Percentiles rank a stretch among this genome's conserved stretches.
phyloP scores from a whole-genome alignment of 1,284 basidiomycete genomes.

The Xerocomus nothofagi region DNA sequence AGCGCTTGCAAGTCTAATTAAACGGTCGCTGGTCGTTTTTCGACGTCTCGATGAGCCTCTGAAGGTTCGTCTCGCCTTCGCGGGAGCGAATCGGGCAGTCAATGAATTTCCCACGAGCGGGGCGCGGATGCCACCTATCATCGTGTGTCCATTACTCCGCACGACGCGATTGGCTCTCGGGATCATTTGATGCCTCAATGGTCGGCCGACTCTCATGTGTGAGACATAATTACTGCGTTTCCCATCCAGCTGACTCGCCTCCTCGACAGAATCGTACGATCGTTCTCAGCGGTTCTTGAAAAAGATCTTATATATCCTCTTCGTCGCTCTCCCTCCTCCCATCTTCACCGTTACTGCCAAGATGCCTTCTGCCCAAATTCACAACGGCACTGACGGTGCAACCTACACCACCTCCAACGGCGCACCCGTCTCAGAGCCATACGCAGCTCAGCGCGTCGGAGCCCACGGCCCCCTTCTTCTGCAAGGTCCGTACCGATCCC shows the following conservation, averaged over 20 bases:
- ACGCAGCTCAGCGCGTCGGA: slow-evolving; percentile 78
- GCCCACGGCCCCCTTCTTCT: slow-evolving; percentile 79
- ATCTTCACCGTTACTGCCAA: slow-evolving; percentile 4
- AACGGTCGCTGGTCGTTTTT: not conserved
- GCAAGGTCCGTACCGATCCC: slow-evolving; percentile 55
- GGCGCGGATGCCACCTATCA: no score
- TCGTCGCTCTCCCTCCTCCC: slow-evolving; percentile 5
- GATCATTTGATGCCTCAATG: not conserved
- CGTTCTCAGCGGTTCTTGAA: slow-evolving; percentile 34
- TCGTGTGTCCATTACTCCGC: no score
- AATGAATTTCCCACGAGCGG: not conserved
- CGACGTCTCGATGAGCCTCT: not conserved
- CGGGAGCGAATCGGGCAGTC: slow-evolving; percentile 18
- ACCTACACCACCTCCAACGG: slow-evolving; percentile 86
- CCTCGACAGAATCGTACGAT: slow-evolving; percentile 5
- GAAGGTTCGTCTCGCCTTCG: slow-evolving; percentile 7
- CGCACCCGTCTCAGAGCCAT: slow-evolving; percentile 69
- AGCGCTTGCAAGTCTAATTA: slow-evolving; percentile 1
- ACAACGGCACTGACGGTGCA: slow-evolving; percentile 54
- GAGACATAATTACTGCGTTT: slow-evolving; percentile 22
- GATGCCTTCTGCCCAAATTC: slow-evolving; percentile 69
- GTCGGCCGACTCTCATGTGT: slow-evolving; percentile 8
- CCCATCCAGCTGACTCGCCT: slow-evolving; percentile 9
- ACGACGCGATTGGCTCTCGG: slow-evolving; percentile 13
- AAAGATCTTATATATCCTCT: slow-evolving; percentile 13